Base-by-base conservation (phyloP, 371 early-diverging fungal genomes). In the Zychaea mexicana region DNA sequence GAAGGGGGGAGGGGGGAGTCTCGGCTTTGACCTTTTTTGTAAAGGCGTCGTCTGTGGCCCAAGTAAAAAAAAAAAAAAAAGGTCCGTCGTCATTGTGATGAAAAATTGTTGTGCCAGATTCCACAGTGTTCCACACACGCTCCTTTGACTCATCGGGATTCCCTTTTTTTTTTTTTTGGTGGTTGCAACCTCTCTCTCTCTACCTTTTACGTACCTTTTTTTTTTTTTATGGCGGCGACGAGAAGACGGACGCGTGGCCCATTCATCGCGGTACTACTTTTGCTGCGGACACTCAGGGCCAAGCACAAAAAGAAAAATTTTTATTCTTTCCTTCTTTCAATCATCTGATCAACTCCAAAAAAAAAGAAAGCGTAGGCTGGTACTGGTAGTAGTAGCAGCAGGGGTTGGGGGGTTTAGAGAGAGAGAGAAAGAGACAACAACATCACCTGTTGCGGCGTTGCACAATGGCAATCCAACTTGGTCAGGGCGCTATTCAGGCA, bases 401-500 rank as follows among this genome's bases (percentile, higher is more conserved):
- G 5, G 33, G 12, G 12, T 33, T 33, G 12, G 5, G 33, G n/a
- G n/a, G n/a, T n/a, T n/a, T n/a, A 42, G 42, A 12, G 15, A 12
- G 42, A 2, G n/a, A 42, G 15, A 42, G n/a, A 15, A 42, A 7
- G n/a, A 42, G 42, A 10, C 15, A 36, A 10, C 15, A n/a, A 7
- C 10, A 49, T 49, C 49, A 49, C 22, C 22, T 49, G 49, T 49
- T 49, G 49, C 49, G 26, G 49, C 26, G 49, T 49, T 24, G 49
- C n/a, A 49, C 49, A 49, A n/a, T n/a, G 26, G 49, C 22, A 19
- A 24, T 49, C 26, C n/a, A 19, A 24, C 49, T 49, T 49, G 49
- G 49, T 49, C 49, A 49, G 49, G 49, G 49, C 49, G 49, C 49
- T 10, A 10, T 49, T 49, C 49, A 49, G 49, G 49, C 10, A 49